These are phyloP conservation scores for Penicillium alfredii DNA, from an alignment of 495 filamentous ascomycete species.

Conservation along the genomic window DNA sequence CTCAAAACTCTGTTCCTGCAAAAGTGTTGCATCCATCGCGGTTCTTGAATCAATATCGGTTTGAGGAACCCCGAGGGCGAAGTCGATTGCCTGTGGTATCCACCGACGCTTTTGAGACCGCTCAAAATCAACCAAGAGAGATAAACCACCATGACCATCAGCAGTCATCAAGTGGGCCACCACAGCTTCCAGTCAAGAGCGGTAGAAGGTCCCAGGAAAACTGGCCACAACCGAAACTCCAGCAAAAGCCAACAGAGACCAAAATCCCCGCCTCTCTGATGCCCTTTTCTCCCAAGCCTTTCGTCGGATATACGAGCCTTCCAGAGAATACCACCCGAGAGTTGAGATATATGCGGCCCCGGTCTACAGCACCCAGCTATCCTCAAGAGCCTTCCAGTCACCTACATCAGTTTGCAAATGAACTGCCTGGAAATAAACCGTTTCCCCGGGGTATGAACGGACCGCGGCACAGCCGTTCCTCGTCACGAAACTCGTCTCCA, in stretches of 20 bases:
- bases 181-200: conserved; percentile 5
- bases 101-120: not conserved
- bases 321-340: too few relatives aligned
- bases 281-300: too few relatives aligned
- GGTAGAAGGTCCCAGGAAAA: conserved; percentile 3
- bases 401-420: too few relatives aligned
- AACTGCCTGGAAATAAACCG: not conserved
- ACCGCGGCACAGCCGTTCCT: conserved; percentile 11
- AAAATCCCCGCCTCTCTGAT: conserved; percentile 1
- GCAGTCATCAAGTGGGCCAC: conserved; percentile 3
- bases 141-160: not conserved
- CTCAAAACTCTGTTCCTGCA: not conserved
- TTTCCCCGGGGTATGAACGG: not conserved
- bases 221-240: not conserved
- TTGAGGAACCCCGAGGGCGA: conserved; percentile 4
- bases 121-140: not conserved
- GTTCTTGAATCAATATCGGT: not conserved
- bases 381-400: too few relatives aligned
- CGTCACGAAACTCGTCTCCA: conserved; percentile 13
- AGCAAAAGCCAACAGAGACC: not conserved
- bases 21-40: not conserved
- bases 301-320: too few relatives aligned
- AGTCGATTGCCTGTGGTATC: conserved; percentile 2
- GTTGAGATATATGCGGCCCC: too few relatives aligned
- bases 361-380: too few relatives aligned